Base-by-base conservation (phyloP, 257 asterid genomes). In the Parsonsia alboflavescens region DNA sequence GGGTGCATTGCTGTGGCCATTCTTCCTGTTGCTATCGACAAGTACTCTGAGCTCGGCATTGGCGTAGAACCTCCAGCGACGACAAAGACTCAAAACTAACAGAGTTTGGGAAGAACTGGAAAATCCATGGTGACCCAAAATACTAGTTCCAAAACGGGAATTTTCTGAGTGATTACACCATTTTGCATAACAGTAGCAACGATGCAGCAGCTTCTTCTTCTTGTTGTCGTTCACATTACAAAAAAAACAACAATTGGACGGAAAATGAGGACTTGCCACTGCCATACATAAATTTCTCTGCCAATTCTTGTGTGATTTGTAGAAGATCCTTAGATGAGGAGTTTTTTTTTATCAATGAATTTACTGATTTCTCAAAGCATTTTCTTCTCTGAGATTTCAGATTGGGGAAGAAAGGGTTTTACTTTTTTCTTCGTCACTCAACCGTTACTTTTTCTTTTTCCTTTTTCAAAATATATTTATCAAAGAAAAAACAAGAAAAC, bases 41-140 rank as follows among this genome's bases (percentile, higher is more conserved):
- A 61, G 73, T 28, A 54, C 74, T 0, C 81, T 76, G 64, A 72
- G 75, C 16, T 73, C 83, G 6, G 80, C 69, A 69, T 76, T 76
- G 74, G 88, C 79, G 68, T 46, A 61, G 50, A 71, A 50, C 74
- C 75, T 81, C 80, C 81, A 54, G 78, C 82, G 22, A 21, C 33
- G 46, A 30, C n/a, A 19, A 26, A 73, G 19, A 26, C 49, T 68
- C 59, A 49, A 50, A 67, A 48, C 59, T 15, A 63, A 50, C 73
- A 28, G 64, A 53, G 65, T 46, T 44, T 41, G 73, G 24, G 53
- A 70, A 53, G 57, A 65, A 19, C 52, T 72, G 10, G 63, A 57
- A 26, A 59, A 66, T 30, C 62, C 53, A n/a, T 50, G 49, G 44
- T 28, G 36, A 67, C 58, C 41, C 44, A 63, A 78, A 79, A 71